These are phyloP conservation scores for Phialemoniopsis sp. DNA, from an alignment of 2,329 filamentous ascomycete species.

Conservation along the genomic window DNA sequence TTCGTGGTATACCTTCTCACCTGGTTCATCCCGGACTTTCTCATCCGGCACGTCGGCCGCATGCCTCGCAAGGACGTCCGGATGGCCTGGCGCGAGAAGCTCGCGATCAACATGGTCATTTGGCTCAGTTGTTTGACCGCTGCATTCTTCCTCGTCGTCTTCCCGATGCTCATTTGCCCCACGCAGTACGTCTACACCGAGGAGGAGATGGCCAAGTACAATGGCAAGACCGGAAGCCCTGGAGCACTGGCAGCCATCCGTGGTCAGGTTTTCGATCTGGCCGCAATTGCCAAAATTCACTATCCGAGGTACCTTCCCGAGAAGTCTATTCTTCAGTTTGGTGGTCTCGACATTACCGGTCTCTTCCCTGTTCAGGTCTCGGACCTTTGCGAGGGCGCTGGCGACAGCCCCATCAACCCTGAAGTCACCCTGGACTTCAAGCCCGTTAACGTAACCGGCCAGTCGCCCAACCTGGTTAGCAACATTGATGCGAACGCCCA, in stretches of 20 bases:
- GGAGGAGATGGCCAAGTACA: constrained; percentile 66
- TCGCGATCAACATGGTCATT: constrained; percentile 97
- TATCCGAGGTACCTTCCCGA: constrained; percentile 65
- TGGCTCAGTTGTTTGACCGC: constrained; percentile 78
- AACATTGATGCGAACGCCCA: constrained; percentile 66
- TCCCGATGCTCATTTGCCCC: constrained; percentile 86
- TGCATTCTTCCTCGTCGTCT: constrained; percentile 85
- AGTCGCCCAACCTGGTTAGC: constrained; percentile 56
- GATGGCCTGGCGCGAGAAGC: constrained; percentile 91
- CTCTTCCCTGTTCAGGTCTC: constrained; percentile 95
- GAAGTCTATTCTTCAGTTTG: constrained; percentile 71
- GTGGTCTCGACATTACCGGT: constrained; percentile 78
- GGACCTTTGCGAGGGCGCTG: constrained; percentile 77
- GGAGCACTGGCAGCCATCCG: constrained; percentile 75
- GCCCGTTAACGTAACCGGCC: constrained; percentile 68
- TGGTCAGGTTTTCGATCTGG: constrained; percentile 83
- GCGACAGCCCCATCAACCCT: constrained; percentile 58
- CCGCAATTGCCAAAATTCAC: constrained; percentile 67
- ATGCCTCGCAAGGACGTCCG: constrained; percentile 93
- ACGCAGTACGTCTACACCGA: constrained; percentile 84
- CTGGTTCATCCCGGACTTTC: constrained; percentile 81
- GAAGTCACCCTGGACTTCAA: constrained; percentile 83
- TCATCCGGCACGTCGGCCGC: constrained; percentile 70
- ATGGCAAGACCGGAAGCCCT: constrained; percentile 63
- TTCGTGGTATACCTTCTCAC: constrained; percentile 79